Base-by-base conservation (phyloP, 2,329 filamentous ascomycete species). In the Magnaporthiopsis poae region DNA sequence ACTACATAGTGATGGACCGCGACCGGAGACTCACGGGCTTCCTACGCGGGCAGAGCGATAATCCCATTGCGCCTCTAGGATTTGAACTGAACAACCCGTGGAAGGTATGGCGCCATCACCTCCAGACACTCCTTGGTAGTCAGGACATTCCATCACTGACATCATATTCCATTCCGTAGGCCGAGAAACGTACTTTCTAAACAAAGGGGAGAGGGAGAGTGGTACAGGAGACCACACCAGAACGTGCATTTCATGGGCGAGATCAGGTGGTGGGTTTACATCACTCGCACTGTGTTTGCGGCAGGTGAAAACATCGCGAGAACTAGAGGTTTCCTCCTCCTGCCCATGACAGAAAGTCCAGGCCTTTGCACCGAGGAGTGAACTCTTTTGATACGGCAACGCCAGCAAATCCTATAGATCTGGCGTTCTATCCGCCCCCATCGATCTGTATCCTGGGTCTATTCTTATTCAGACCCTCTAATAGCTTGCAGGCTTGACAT, bases 401-500 rank as follows among this genome's bases (percentile, higher is more conserved):
- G 46, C 46, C 46, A 25, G 9, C 21, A 25, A 56, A 25, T 56
- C 18, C 46, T 25, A 56, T 13, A 61, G 25, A 29, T 12, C 60
- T 33, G 1, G 21, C 68, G 36, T n/a, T 72, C 74, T 77, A 85
- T 78, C 60, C 31, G 25, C 33, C 18, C 2, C 52, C 63, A 21
- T 61, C 64, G 29, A 86, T 81, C 72, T 79, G 75, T 69, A 88
- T 85, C 71, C 86, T 80, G 67, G 84, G 79, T 68, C 86, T 80
- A 70, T 88, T 88, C 78, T 95, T 97, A 75, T 99, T 99, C 63
- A 99, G 77, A 0, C 90, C 91, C 72, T 98, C 93, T 2, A 99
- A 84, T 61, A 99, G 80, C 69, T 88, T 89, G 75, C 95, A 99
- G 0, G 95, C 95, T 77, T 99, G 96, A 78, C 95, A 99, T 59